Evolutionary conservation across 495 filamentous ascomycete species (phyloP).

Genomic region (Penicillium turbatum): DNA sequence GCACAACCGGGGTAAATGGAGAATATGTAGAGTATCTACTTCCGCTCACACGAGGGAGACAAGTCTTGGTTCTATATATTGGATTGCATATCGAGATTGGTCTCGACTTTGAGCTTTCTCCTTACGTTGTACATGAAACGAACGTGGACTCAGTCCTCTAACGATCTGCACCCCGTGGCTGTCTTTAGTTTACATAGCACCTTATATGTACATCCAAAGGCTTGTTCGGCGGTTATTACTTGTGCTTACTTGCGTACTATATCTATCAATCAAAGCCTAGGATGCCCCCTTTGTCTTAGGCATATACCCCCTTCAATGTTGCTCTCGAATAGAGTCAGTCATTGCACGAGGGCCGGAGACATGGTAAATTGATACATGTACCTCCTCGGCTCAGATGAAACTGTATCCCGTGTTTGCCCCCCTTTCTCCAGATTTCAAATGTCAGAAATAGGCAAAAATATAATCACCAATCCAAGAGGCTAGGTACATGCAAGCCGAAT

Average conservation of each 20-base stretch:
- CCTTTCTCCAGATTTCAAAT: slow-evolving; percentile 9
- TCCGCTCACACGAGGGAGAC: not conserved
- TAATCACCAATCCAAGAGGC: not conserved
- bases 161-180: slow-evolving; percentile 13
- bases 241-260: too few species aligned
- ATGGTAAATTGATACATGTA: too few species aligned
- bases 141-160: slow-evolving; percentile 3
- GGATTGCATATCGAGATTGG: not conserved
- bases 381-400: not conserved
- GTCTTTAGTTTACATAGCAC: slow-evolving; percentile 4
- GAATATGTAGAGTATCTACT: not conserved
- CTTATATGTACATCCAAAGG: too few species aligned
- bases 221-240: too few species aligned
- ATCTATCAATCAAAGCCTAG: not conserved
- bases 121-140: not conserved
- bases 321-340: too few species aligned
- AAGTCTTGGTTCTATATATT: not conserved
- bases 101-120: not conserved
- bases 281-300: slow-evolving; percentile 5
- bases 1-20: not conserved
- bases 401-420: slow-evolving; percentile 9
- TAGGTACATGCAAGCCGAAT: slow-evolving; percentile 1
- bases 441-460: not conserved
- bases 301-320: too few species aligned
- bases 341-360: too few species aligned